Evolutionary conservation across 129 eudicot genomes (phyloP), one percentile per base, ranked within the genome.

Genomic region (Lactuca sativa): DNA sequence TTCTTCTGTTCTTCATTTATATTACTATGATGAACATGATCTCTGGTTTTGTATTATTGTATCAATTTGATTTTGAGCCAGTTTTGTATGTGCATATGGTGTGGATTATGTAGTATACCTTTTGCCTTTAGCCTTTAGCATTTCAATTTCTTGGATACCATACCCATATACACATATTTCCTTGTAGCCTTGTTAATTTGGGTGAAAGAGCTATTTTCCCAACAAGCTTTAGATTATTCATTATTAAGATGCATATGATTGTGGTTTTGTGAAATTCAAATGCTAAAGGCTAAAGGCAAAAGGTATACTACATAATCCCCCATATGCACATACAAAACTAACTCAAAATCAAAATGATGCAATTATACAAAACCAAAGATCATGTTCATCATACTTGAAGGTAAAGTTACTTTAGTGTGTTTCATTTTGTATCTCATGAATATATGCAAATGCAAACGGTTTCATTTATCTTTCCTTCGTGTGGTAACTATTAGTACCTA

Each of bases 361-460:
- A 59, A 11, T 10, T 21, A 17, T 48, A 15, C 9, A 71, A 47
- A 65, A 31, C 14, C 61, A 47, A 44, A 14, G 18, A 10, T 30
- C 15, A 7, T 47, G 52, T 10, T 64, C 57, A 44, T 47, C 56
- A 47, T 25, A 25, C 30, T 25, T 25, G 30, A 51, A 51, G 18
- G 16, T 53, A 53, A 53, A 53, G 58, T 14, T 53, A 16, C 7
- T 17, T 41, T 63, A 63, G 16, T 63, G 37, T 63, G 33, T 21
- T 17, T 63, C 54, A 63, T 63, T 15, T 41, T 63, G 55, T 62
- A 62, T 63, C 16, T 63, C 17, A 38, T 40, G 54, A 41, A 41
- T 11, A 63, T 40, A 51, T 63, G 68, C 41, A 63, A 17, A 38
- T 63, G 68, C 33, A 40, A 15, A 15, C n/a, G 7, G 52, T 62